Percentiles rank a stretch among this genome's conserved stretches.
Conservation (phyloP, 768 basidiomycete species). For the Neoboletus magnificus region DNA sequence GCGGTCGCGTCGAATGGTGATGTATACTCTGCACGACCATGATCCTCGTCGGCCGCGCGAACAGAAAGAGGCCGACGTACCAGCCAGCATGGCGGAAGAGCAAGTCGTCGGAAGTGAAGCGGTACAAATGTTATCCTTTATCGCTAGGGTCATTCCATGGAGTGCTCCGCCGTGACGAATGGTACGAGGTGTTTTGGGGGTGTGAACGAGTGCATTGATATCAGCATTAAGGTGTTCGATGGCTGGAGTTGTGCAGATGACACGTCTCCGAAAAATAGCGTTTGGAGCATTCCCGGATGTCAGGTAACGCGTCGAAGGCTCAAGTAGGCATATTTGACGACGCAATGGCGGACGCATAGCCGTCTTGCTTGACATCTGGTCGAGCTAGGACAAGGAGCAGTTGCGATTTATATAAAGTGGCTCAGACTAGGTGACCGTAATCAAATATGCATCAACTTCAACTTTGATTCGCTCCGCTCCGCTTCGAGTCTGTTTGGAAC, state of each 20-base stretch:
- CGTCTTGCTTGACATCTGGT: background rate
- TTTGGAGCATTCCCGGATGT: background rate
- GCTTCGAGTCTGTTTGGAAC: conserved; percentile 1
- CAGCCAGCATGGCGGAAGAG: conserved; percentile 69
- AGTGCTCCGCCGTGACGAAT: conserved; percentile 28
- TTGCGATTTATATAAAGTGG: background rate
- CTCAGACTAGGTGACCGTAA: background rate
- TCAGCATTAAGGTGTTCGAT: conserved; percentile 30
- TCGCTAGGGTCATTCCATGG: conserved; percentile 50
- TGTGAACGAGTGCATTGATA: conserved; percentile 56
- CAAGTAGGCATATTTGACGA: background rate
- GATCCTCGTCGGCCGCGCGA: background rate
- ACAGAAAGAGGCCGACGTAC: conserved; percentile 34
- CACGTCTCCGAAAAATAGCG: background rate
- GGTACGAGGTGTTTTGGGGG: conserved; percentile 4
- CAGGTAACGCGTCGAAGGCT: background rate
- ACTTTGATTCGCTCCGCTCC: too few species aligned
- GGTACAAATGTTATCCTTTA: conserved; percentile 90
- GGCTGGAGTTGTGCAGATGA: conserved; percentile 3
- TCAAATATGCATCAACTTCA: too few species aligned
- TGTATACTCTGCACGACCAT: conserved; percentile 50
- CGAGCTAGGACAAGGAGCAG: background rate
- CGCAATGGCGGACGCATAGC: background rate
- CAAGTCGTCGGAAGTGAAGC: conserved; percentile 64
- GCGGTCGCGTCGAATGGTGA: conserved; percentile 89